phyloP scores from a whole-genome alignment of 2,329 filamentous ascomycete species.

The Phyllosticta citrichinensis region DNA sequence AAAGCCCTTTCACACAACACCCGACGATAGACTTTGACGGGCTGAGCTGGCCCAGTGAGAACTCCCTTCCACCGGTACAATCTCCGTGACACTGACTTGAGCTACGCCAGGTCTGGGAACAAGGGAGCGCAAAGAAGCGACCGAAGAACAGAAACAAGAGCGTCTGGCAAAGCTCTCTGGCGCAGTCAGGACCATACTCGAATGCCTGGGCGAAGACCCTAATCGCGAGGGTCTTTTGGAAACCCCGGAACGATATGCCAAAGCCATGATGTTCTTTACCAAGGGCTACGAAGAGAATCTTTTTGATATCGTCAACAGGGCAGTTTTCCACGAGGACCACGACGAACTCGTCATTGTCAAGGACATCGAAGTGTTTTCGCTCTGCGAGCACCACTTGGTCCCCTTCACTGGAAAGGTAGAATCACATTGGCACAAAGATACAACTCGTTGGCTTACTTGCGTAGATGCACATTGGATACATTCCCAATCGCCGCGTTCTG shows the following conservation, averaged over 20 bases:
- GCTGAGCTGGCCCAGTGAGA: constrained; percentile 45
- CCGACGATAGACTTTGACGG: constrained; percentile 46
- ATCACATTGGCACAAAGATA: neutral
- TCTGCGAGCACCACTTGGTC: constrained; percentile 96
- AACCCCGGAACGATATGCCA: constrained; percentile 78
- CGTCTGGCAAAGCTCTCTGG: constrained; percentile 51
- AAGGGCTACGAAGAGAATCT: constrained; percentile 96
- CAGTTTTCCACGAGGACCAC: constrained; percentile 92
- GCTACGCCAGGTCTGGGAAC: constrained; percentile 49
- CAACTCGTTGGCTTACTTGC: constrained; percentile 8
- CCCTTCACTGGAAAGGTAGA: constrained; percentile 87
- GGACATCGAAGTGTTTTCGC: constrained; percentile 87
- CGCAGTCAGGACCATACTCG: constrained; percentile 53
- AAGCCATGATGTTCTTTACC: constrained; percentile 91
- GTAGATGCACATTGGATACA: constrained; percentile 98
- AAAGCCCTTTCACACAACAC: constrained; percentile 41
- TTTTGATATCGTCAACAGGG: constrained; percentile 80
- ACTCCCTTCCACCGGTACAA: neutral
- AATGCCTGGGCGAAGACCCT: constrained; percentile 57
- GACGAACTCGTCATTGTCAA: constrained; percentile 97
- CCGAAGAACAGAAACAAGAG: constrained; percentile 47
- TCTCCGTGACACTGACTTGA: neutral
- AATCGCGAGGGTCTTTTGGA: constrained; percentile 53
- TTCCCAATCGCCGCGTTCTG: constrained; percentile 81
- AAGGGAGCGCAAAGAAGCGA: constrained; percentile 49